phyloP scores from a whole-genome alignment of 768 basidiomycete genomes.

The Tremella fuciformis region DNA sequence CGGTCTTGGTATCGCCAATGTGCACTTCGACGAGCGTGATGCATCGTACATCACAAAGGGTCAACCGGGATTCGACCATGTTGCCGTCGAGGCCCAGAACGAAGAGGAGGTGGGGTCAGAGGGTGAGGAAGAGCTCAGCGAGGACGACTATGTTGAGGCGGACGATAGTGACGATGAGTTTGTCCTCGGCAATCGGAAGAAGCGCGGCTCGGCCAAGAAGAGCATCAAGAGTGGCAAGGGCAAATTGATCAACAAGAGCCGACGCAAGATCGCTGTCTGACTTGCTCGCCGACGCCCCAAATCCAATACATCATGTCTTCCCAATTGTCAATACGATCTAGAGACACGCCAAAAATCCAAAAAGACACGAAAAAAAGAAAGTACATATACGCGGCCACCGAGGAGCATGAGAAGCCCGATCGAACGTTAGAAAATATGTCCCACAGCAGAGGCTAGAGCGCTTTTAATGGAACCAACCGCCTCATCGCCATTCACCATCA shows the following conservation, averaged over 20 bases:
- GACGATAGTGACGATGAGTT: conserved; percentile 28
- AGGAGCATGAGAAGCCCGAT: too few relatives aligned
- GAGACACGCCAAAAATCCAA: too few relatives aligned
- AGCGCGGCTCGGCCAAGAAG: conserved; percentile 11
- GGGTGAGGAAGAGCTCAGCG: conserved; percentile 20
- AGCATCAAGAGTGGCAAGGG: conserved; percentile 6
- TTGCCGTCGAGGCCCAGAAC: background rate
- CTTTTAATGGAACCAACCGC: too few relatives aligned
- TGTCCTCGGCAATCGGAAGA: conserved; percentile 18
- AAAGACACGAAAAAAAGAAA: too few relatives aligned
- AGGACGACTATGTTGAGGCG: conserved; percentile 5
- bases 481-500: too few relatives aligned
- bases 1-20: conserved; percentile 43
- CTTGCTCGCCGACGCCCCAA: too few relatives aligned
- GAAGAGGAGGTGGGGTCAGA: conserved; percentile 8
- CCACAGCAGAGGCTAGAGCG: too few relatives aligned
- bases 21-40: conserved; percentile 28
- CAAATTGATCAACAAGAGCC: conserved; percentile 14
- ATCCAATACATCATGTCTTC: too few relatives aligned
- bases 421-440: too few relatives aligned
- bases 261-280: too few relatives aligned
- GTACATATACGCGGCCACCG: too few relatives aligned
- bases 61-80: background rate
- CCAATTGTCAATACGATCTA: too few relatives aligned
- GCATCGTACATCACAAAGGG: background rate